These are phyloP conservation scores for Phytophthora sp. DNA, from an alignment of 352 stramenopile species.

Conservation along the genomic window DNA sequence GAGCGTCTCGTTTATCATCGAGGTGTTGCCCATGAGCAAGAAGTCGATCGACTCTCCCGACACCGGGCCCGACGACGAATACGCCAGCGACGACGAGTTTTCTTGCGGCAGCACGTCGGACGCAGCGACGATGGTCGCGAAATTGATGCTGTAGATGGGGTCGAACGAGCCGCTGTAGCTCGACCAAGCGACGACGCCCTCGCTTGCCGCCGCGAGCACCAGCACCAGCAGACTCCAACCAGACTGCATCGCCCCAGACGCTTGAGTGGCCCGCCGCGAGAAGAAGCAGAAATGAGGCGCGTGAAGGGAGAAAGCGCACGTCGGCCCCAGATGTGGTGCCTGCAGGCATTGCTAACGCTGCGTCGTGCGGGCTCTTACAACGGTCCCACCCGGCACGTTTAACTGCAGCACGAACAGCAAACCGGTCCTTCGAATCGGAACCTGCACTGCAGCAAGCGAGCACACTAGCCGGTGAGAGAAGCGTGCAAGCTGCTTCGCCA, in stretches of 20 bases:
- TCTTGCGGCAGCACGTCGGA: not conserved
- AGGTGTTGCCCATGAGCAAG: constrained; percentile 14
- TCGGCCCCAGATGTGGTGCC: constrained; percentile 20
- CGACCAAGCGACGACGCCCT: not conserved
- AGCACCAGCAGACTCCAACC: constrained; percentile 9
- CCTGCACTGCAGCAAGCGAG: not conserved
- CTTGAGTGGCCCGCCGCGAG: not conserved
- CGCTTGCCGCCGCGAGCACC: not conserved
- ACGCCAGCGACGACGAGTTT: no score
- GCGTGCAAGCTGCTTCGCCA: not conserved
- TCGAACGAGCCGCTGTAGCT: constrained; percentile 1
- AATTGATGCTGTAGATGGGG: constrained; percentile 10
- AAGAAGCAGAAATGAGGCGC: constrained; percentile 18
- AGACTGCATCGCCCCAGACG: constrained; percentile 1
- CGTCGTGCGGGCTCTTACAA: constrained; percentile 16
- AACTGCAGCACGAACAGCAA: constrained; percentile 23
- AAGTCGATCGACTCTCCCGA: constrained; percentile 17
- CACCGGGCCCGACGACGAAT: constrained; percentile 1
- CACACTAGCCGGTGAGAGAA: not conserved
- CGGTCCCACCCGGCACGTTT: constrained; percentile 5
- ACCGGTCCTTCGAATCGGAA: not conserved
- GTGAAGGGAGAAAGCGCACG: constrained; percentile 13
- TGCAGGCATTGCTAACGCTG: constrained; percentile 26
- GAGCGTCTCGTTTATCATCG: constrained; percentile 8
- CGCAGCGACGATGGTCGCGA: constrained; percentile 15